These are phyloP conservation scores for sweet orange (Citrus sinensis) DNA, from an alignment of 345 rosid species.

Conservation along the genomic window DNA sequence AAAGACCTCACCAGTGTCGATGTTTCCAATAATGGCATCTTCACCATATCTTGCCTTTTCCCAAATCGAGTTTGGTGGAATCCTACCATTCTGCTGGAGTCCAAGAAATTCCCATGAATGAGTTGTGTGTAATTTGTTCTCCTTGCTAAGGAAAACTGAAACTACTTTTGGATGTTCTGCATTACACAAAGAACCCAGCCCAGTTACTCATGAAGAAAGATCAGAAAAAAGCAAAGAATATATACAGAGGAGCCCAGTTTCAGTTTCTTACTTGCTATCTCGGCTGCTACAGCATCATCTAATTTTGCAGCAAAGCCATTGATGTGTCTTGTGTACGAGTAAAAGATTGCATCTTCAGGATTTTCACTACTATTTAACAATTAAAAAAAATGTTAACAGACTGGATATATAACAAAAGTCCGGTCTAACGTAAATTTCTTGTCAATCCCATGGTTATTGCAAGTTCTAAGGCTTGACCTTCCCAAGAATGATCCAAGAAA, in stretches of 20 bases:
- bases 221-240: not conserved
- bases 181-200: not conserved
- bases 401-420: too few species aligned
- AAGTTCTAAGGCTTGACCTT: too few species aligned
- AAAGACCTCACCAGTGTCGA: conserved; percentile 62
- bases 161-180: conserved; percentile 75
- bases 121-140: conserved; percentile 70
- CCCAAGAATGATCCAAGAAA: conserved; percentile 52
- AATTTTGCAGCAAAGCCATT: conserved; percentile 87
- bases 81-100: conserved; percentile 45
- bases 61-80: conserved; percentile 57
- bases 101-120: conserved; percentile 91
- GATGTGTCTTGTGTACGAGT: conserved; percentile 73
- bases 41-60: conserved; percentile 66
- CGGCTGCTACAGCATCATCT: conserved; percentile 49
- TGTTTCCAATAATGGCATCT: conserved; percentile 75
- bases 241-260: not conserved
- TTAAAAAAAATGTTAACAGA: too few species aligned
- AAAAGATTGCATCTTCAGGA: conserved; percentile 55
- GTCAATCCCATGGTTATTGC: too few species aligned
- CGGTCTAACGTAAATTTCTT: too few species aligned
- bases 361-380: conserved; percentile 34
- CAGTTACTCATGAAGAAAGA: not conserved
- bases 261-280: conserved; percentile 43
- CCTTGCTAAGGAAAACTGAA: conserved; percentile 68